phyloP scores from a whole-genome alignment of 2,329 filamentous ascomycete species.

The Colletotrichum graminicola region DNA sequence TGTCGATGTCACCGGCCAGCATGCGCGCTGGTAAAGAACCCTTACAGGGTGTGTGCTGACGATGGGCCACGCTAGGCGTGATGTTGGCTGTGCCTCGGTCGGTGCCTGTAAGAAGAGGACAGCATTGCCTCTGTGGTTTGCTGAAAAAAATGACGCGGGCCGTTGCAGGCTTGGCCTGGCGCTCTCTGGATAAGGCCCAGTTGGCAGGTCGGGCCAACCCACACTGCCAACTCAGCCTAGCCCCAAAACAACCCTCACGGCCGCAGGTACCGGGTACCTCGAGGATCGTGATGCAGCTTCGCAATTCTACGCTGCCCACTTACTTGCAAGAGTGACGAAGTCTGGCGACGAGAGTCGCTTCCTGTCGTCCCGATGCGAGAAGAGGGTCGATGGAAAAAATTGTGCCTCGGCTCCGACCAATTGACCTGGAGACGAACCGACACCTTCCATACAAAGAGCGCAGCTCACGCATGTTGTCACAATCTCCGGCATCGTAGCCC shows the following conservation, averaged over 20 bases:
- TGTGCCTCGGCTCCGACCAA: constrained; percentile 39
- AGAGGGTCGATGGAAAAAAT: constrained; percentile 28
- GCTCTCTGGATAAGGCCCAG: constrained; percentile 31
- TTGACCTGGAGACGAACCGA: constrained; percentile 26
- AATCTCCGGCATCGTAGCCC: constrained; percentile 36
- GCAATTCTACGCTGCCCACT: constrained; percentile 42
- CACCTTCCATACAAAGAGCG: background rate
- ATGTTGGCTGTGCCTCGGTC: background rate
- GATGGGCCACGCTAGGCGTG: background rate
- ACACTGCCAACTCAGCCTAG: constrained; percentile 39
- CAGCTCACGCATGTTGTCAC: constrained; percentile 27
- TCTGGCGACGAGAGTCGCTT: constrained; percentile 18
- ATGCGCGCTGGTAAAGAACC: constrained; percentile 8
- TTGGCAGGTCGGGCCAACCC: constrained; percentile 33
- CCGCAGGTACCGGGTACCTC: constrained; percentile 38
- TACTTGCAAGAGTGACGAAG: constrained; percentile 3
- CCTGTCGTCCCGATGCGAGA: constrained; percentile 6
- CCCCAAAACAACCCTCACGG: constrained; percentile 36
- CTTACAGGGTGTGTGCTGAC: background rate
- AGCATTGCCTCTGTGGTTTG: background rate
- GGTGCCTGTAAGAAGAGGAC: constrained; percentile 2
- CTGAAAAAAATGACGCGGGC: constrained; percentile 12
- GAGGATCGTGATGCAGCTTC: constrained; percentile 34
- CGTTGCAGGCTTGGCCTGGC: constrained; percentile 12
- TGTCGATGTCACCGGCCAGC: background rate